Base-by-base conservation (phyloP, 2,329 filamentous ascomycete species). In the Fusarium staphyleae region DNA sequence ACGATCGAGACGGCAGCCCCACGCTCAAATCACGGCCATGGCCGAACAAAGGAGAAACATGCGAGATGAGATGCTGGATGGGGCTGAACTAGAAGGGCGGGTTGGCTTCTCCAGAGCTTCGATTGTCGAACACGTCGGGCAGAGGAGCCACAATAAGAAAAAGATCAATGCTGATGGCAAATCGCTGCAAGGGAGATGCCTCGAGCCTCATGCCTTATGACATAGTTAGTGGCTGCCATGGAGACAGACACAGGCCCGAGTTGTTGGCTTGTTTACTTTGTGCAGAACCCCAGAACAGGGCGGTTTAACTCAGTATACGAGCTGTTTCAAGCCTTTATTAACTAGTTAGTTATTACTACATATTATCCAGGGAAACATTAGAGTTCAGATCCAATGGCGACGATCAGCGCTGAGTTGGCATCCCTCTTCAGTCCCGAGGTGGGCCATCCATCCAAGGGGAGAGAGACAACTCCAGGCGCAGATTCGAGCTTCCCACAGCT, bases 1-100 rank as follows among this genome's bases (percentile, higher is more conserved):
- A 44, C 13, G 41, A 43, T 55, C 39, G 44, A 55, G 45, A 33
- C 34, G 36, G 45, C 24, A 32, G 39, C 18, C 48, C 48, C 48
- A 50, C 51, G 41, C 22, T 44, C 36, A 60, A 55, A 24, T 57
- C 45, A 62, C 63, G 63, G 63, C 43, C 58, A 65, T 61, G 49
- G 47, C 63, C 60, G 63, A 62, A 52, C 28, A 33, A 54, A 39
- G 19, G 44, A 22, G 39, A 24, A 37, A 45, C 47, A 43, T 34
- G 48, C 29, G 45, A 50, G 26, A 32, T 36, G 41, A 30, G 47
- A 43, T n/a, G 36, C 14, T 8, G 22, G 12, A 24, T 34, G 22
- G 42, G 19, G 14, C 22, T 16, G 28, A 14, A 42, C 48, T 45
- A 52, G 52, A 52, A 66, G 60, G 48, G 55, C 45, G 45, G 45